Conservation (phyloP, 106 monocot genomes). For the Hemerocallis citrina region DNA sequence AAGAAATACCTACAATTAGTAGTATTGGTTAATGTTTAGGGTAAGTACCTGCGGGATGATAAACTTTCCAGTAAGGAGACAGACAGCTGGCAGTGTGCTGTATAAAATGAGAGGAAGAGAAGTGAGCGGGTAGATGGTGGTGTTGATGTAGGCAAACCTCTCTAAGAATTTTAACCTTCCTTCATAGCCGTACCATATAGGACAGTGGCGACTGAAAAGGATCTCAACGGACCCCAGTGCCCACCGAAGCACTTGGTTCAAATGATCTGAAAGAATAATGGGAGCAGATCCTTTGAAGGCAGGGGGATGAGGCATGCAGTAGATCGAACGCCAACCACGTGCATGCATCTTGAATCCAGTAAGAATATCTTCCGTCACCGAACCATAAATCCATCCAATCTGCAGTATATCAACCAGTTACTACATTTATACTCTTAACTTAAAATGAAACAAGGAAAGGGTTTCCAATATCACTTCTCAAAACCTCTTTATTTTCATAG, state of each 20-base stretch:
- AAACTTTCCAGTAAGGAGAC: slow-evolving; percentile 44
- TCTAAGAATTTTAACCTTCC: slow-evolving; percentile 78
- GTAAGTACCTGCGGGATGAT: slow-evolving; percentile 67
- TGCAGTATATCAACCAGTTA: slow-evolving; percentile 3
- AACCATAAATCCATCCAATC: slow-evolving; percentile 21
- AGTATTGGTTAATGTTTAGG: too few species aligned
- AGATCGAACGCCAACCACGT: slow-evolving; percentile 41
- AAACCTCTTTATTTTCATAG: too few species aligned
- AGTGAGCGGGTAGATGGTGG: slow-evolving; percentile 82
- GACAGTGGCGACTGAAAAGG: slow-evolving; percentile 29
- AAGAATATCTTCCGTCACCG: slow-evolving; percentile 38
- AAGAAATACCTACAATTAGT: too few species aligned
- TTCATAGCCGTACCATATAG: slow-evolving; percentile 75
- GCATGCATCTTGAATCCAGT: slow-evolving; percentile 56
- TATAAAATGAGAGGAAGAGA: slow-evolving; percentile 67
- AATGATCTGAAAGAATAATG: slow-evolving; percentile 41
- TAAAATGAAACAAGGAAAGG: not conserved
- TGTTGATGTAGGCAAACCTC: slow-evolving; percentile 88
- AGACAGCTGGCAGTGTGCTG: slow-evolving; percentile 61
- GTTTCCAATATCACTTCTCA: too few species aligned
- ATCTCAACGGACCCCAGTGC: slow-evolving; percentile 46
- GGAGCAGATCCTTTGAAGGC: slow-evolving; percentile 47
- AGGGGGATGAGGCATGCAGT: slow-evolving; percentile 39
- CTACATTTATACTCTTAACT: not conserved
- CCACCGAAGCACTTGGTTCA: slow-evolving; percentile 45